A percentile compares a stretch with the other conserved stretches of the same genome.
These are phyloP conservation scores for Lonicera japonica DNA, from an alignment of 129 eudicot species.

Conservation along the genomic window DNA sequence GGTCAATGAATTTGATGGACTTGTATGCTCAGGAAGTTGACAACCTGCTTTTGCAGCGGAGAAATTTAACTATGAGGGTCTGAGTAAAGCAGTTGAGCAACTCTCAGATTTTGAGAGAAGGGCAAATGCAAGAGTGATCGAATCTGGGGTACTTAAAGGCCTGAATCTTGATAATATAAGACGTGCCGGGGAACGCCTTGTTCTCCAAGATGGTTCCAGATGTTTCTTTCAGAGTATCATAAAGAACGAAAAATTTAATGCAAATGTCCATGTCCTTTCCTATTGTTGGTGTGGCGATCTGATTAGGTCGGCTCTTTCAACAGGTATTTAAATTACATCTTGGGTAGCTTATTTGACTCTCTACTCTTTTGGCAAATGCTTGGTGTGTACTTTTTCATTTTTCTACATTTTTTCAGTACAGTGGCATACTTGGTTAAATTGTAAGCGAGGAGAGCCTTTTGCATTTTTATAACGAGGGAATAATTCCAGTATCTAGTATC, in stretches of 20 bases:
- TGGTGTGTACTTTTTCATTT: too few relatives aligned
- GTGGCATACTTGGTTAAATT: too few relatives aligned
- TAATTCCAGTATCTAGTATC: too few relatives aligned
- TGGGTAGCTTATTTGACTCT: too few relatives aligned
- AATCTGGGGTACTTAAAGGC: slow-evolving; percentile 84
- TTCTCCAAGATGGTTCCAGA: slow-evolving; percentile 73
- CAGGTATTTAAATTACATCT: too few relatives aligned
- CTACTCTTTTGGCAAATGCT: too few relatives aligned
- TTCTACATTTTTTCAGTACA: too few relatives aligned
- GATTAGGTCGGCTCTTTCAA: slow-evolving; percentile 70
- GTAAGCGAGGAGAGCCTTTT: too few relatives aligned
- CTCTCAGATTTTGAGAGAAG: slow-evolving; percentile 64
- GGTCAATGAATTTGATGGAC: too few relatives aligned
- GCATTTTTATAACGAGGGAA: too few relatives aligned
- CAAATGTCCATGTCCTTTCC: slow-evolving; percentile 61
- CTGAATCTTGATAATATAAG: slow-evolving; percentile 74
- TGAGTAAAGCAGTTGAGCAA: slow-evolving; percentile 57
- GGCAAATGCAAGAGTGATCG: slow-evolving; percentile 77
- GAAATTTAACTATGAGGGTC: slow-evolving; percentile 42
- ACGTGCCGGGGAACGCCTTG: slow-evolving; percentile 78
- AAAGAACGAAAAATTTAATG: slow-evolving; percentile 49
- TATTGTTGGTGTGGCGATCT: slow-evolving; percentile 98
- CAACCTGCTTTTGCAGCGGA: slow-evolving; percentile 38
- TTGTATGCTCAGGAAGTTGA: too few relatives aligned
- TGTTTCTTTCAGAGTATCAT: slow-evolving; percentile 56